Conservation (phyloP, 192 early-diverging fungal genomes). For the Paraglomus brasilianum region DNA sequence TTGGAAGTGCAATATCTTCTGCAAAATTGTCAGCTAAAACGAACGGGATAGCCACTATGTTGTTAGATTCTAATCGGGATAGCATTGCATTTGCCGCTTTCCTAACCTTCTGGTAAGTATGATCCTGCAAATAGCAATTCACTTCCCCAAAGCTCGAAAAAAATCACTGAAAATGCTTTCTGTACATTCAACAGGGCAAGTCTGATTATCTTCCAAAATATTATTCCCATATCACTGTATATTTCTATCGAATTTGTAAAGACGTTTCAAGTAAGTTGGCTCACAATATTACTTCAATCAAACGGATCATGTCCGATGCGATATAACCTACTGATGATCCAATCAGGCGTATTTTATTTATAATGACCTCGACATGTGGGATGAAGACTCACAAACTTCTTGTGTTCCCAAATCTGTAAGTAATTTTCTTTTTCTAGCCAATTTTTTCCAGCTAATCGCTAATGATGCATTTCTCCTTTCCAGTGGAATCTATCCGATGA, state of each 20-base stretch:
- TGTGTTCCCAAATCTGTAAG: constrained; percentile 68
- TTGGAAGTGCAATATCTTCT: constrained; percentile 38
- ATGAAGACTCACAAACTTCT: constrained; percentile 54
- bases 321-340: not conserved
- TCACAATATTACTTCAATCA: not conserved
- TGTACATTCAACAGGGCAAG: constrained; percentile 60
- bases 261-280: constrained; percentile 62
- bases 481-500: constrained; percentile 96
- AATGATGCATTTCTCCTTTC: constrained; percentile 31
- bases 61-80: constrained; percentile 15
- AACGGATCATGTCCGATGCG: not conserved
- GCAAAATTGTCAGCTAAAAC: constrained; percentile 20
- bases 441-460: constrained; percentile 1
- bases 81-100: constrained; percentile 27
- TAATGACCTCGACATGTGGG: constrained; percentile 87
- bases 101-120: constrained; percentile 44
- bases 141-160: not conserved
- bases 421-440: not conserved
- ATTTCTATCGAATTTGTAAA: constrained; percentile 94
- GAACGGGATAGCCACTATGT: constrained; percentile 24
- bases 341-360: constrained; percentile 86
- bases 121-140: not conserved
- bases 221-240: constrained; percentile 95
- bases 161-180: not conserved
- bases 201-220: constrained; percentile 93